Evolutionary conservation across 495 filamentous ascomycete species (phyloP), one percentile per base, ranked within the genome.

Genomic region (Sordaria brevicollis): DNA sequence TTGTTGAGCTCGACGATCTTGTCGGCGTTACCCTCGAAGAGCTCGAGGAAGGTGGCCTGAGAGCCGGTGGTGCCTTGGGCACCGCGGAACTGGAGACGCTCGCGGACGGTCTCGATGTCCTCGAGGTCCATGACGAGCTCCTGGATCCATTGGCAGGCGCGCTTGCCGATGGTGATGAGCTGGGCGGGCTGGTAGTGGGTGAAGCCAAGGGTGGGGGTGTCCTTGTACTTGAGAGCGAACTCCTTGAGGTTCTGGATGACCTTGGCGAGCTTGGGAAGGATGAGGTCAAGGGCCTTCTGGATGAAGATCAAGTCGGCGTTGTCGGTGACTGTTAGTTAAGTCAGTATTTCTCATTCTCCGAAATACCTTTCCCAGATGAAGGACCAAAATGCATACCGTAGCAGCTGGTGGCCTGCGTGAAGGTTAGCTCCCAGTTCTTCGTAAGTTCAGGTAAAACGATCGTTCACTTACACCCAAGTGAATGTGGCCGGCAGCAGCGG

Each of bases 291-390:
- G 5, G 81, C 86, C 65, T 93, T 87, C 5, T 90, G 84, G 68
- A 94, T 82, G 77, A 97, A 88, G 74, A 97, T 94, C 62, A 97
- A 80, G 74, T 98, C 94, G 34, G 92, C 89, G 72, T 97, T 97
- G 77, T 98, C 94, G 65, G 92, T 94, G 66, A 83, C 87, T 72
- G 36, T 54, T 43, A 13, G 17, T 2, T 15, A 3, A 2, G 65
- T 72, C 9, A 73, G 79, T 38, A 2, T 3, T 6, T 39, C 29
- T 10, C 1, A 35, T 19, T 0, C 36, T 8, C 31, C 6, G 66
- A 1, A 1, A 19, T 4, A n/a, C n/a, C n/a, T n/a, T n/a, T n/a
- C n/a, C n/a, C n/a, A n/a, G 2, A 36, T 0, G 38, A 54, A 36
- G 5, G 11, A 8, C 29, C 5, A 54, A 39, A 75, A 73, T 65